Base-by-base conservation (phyloP, 2,329 filamentous ascomycete genomes). In the Colletotrichum graminicola region DNA sequence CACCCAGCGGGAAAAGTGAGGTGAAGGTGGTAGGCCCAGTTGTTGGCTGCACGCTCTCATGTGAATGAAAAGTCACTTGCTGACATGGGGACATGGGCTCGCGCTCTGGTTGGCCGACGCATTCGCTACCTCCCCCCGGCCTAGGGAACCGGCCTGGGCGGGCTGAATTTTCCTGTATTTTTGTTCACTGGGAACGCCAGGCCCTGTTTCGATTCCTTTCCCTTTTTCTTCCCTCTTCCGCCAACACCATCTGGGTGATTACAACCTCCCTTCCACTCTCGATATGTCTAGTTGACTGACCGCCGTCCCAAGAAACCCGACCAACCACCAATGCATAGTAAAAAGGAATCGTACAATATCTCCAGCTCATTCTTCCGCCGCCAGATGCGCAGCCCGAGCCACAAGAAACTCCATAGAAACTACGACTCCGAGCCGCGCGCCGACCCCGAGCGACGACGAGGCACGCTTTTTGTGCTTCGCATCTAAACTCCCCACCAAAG, bases 361-460 rank as follows among this genome's bases (percentile, higher is more conserved):
- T 82, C 83, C 74, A 76, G 76, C 84, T 84, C 84, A 76, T 85
- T 85, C 77, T 86, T 86, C 81, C 84, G 83, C 78, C 83, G 82
- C 85, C 87, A 89, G 86, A 90, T 90, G 88, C 86, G 85, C 80
- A 78, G 84, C 78, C 82, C 84, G 76, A 84, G 82, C 81, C 82
- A 83, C 80, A 83, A 85, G 79, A 81, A 84, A 79, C 81, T 83
- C 74, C 82, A 85, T 76, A 82, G 83, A 79, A 84, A 84, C 78
- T 82, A 84, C 78, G 82, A 86, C 75, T 84, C 83, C 76, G 82
- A 87, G 79, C 82, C 82, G 76, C 87, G 88, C 78, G 86, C 85
- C 76, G 87, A 89, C 83, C 86, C 87, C 72, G 85, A 89, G 83
- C 87, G 87, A 77, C 87, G 88, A 80, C 87, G 87, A 74, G 87